Base-by-base conservation (phyloP, 1,139 yeast genomes). In the Lodderomyces jiufengensis region DNA sequence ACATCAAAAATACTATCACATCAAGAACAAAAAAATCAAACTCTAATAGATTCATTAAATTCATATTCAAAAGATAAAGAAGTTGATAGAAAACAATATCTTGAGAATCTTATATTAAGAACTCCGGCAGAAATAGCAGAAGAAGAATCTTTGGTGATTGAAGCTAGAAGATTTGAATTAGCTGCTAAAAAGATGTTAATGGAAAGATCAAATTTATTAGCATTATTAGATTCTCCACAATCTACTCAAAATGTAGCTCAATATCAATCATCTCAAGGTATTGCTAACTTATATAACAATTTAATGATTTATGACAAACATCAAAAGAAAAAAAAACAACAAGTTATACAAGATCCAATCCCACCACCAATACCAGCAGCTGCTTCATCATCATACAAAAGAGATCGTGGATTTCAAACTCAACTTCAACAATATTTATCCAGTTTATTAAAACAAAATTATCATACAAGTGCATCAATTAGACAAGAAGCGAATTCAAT, bases 111-210 rank as follows among this genome's bases (percentile, higher is more conserved):
- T 23, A 66, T 92, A 31, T 78, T 79, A 37, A 69, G 99, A 48
- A 81, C 94, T 3, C 97, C 98, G 0, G 95, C 97, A 0, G 98
- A 92, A 55, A 86, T 92, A 28, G 97, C 98, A 0, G 98, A 92
- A 59, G 99, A 92, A 57, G 97, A 94, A 57, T 87, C 95, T 0
- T 66, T 92, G 35, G 87, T 92, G 3, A 80, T 90, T 31, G 98
- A 92, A 55, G 95, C 97, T 2, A 77, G 95, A 39, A 78, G 95
- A 46, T 85, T 92, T 45, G 98, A 92, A 52, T 76, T 90, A 40
- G 88, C 95, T 1, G 95, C 97, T 0, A 90, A 87, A 63, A 84
- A 86, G 54, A 84, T 92, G 74, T 73, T 90, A 39, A 65, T 72
- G 34, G 98, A 92, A 57, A 73, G 98, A 48, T 82, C 88, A 2